Conservation (phyloP, 495 filamentous ascomycete genomes). For the Xylaria castorea region DNA sequence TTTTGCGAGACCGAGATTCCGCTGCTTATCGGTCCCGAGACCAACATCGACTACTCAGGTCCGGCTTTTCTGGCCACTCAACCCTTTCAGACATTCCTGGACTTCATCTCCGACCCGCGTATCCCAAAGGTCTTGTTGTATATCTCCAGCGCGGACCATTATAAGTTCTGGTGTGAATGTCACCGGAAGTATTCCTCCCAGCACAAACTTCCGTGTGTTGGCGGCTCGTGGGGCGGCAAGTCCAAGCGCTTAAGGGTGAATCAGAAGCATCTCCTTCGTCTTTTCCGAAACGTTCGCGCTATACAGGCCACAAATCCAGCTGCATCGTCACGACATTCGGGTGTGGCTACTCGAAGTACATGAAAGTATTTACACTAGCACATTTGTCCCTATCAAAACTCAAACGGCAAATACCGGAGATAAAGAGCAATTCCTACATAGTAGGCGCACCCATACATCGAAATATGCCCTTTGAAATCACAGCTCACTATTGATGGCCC, state of each 20-base stretch:
- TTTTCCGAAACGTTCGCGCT: neutral
- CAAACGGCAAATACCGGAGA: neutral
- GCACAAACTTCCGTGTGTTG: neutral
- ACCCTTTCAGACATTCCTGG: constrained; percentile 19
- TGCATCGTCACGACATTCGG: neutral
- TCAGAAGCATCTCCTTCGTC: constrained; percentile 8
- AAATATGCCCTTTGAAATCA: neutral
- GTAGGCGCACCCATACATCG: neutral
- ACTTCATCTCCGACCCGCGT: constrained; percentile 12
- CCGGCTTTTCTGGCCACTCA: constrained; percentile 12
- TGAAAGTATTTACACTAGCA: neutral
- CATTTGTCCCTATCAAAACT: neutral
- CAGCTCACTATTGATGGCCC: neutral
- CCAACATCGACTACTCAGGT: neutral
- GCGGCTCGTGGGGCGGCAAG: constrained; percentile 20
- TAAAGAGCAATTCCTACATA: neutral
- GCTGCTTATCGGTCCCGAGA: neutral
- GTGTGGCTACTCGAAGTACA: neutral
- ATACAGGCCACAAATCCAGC: neutral
- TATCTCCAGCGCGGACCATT: constrained; percentile 15
- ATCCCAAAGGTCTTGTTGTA: constrained; percentile 10
- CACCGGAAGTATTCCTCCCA: constrained; percentile 13
- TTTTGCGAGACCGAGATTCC: constrained; percentile 1
- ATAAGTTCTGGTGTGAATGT: constrained; percentile 20
- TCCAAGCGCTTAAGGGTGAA: constrained; percentile 13